A percentile compares a stretch with the other conserved stretches of the same genome.
These are phyloP conservation scores for Ogataea dorogensis DNA, from an alignment of 805 yeast genomes.

Conservation along the genomic window DNA sequence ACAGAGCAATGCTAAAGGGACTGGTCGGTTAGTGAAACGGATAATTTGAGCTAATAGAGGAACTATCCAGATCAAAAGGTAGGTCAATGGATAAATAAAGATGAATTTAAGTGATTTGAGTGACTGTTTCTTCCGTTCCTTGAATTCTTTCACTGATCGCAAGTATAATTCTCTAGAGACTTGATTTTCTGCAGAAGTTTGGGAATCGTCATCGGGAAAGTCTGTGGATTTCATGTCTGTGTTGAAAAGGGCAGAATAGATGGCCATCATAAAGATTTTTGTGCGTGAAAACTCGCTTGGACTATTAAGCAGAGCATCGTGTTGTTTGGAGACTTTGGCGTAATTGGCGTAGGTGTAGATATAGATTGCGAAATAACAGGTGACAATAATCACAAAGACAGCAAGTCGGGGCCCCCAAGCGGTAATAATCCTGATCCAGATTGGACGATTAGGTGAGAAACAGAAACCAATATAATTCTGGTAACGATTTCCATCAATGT, in stretches of 20 bases:
- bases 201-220: too few relatives aligned
- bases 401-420: constrained; percentile 20
- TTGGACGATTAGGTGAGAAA: constrained; percentile 15
- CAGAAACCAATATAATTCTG: constrained; percentile 18
- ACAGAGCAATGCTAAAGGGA: constrained; percentile 12
- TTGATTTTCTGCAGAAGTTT: constrained; percentile 8
- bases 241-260: constrained; percentile 18
- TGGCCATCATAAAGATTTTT: constrained; percentile 14
- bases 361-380: constrained; percentile 22
- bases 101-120: constrained; percentile 17
- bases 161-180: constrained; percentile 13
- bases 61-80: constrained; percentile 18
- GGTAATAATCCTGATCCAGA: constrained; percentile 20
- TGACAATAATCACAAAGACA: constrained; percentile 13
- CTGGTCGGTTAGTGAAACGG: constrained; percentile 9
- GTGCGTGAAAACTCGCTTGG: neutral
- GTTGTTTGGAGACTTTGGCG: constrained; percentile 13
- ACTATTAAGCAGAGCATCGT: constrained; percentile 9
- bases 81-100: constrained; percentile 21
- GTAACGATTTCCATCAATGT: constrained; percentile 12
- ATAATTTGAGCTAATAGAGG: constrained; percentile 18
- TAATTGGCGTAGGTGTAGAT: constrained; percentile 17
- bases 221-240: constrained; percentile 2
- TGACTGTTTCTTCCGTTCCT: constrained; percentile 18
- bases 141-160: constrained; percentile 20